These are phyloP conservation scores for Phytophthora cactorum DNA, from an alignment of 352 stramenopile species.

Conservation along the genomic window DNA sequence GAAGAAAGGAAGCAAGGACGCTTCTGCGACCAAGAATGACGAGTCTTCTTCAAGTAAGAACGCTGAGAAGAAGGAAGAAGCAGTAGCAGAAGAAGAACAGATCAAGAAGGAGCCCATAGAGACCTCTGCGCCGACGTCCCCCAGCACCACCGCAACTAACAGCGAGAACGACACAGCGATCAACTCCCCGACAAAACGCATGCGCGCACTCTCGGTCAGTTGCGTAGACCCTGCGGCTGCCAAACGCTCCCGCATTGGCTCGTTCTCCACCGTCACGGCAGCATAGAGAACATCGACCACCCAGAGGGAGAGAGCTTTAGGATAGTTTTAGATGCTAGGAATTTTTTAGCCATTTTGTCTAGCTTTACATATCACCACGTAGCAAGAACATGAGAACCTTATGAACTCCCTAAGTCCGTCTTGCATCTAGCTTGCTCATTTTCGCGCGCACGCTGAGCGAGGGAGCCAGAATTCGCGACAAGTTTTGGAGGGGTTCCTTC, in stretches of 20 bases:
- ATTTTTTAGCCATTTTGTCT: slow-evolving; percentile 29
- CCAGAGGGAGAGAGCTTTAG: slow-evolving; percentile 25
- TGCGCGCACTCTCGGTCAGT: slow-evolving; percentile 74
- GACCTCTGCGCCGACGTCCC: slow-evolving; percentile 20
- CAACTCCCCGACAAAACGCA: slow-evolving; percentile 78
- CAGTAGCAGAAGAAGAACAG: slow-evolving; percentile 30
- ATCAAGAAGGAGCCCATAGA: slow-evolving; percentile 40
- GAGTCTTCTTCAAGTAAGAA: slow-evolving; percentile 4
- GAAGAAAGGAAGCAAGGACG: slow-evolving; percentile 32
- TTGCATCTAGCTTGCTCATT: background rate
- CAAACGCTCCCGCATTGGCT: slow-evolving; percentile 74
- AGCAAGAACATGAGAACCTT: slow-evolving; percentile 26
- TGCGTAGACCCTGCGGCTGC: slow-evolving; percentile 53
- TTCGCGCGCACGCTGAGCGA: slow-evolving; percentile 6
- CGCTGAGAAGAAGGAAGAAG: slow-evolving; percentile 16
- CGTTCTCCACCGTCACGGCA: slow-evolving; percentile 55
- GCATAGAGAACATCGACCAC: slow-evolving; percentile 17
- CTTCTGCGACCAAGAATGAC: slow-evolving; percentile 6
- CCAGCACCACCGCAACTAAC: slow-evolving; percentile 22
- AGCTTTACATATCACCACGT: slow-evolving; percentile 21
- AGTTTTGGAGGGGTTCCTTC: background rate
- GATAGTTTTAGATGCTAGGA: slow-evolving; percentile 40
- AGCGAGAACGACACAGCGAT: slow-evolving; percentile 46
- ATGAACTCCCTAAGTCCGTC: slow-evolving; percentile 16
- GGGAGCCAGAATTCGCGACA: slow-evolving; percentile 23